Base-by-base conservation (phyloP, 495 filamentous ascomycete genomes). In the Xylaria flabelliformis region DNA sequence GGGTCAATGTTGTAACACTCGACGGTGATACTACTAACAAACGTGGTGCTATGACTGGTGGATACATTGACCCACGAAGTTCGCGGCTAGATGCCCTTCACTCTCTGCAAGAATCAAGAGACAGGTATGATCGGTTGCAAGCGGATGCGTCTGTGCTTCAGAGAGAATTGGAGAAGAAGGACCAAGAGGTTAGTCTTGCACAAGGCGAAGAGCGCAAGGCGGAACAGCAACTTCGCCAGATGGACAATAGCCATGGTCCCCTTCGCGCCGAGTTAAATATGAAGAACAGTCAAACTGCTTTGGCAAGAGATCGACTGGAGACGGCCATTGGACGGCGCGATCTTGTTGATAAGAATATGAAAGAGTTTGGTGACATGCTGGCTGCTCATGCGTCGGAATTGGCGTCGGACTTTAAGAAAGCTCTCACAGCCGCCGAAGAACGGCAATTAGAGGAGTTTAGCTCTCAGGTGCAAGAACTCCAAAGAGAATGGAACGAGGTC, bases 11-110 rank as follows among this genome's bases (percentile, higher is more conserved):
- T 29, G 97, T 98, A 70, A 99, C 96, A 0, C 92, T 93, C 9
- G 94, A 97, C 24, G 96, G 96, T 76, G 96, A 99, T 81, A 91
- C 91, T 59, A 91, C 93, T 2, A 95, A 98, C 81, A 97, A 95
- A 83, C 91, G 94, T 73, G 96, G 96, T 80, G 96, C 94, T 2
- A 88, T 98, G 83, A 97, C 93, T 34, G 96, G 96, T 83, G 96
- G 96, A 74, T 99, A 91, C 80, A 88, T 95, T 51, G 95, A 99
- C 78, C 88, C 91, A 2, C 88, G 91, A 32, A 89, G 89, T 61
- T 98, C 95, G 0, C 89, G 95, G 17, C 83, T 98, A 15, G 92
- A 97, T 70, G 94, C 92, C 42, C 91, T 97, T 19, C 92, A 90
- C 72, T 87, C 88, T n/a, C 87, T 94, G 36, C 86, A 89, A 24